These are phyloP conservation scores for Vitis cinerea DNA, from an alignment of 164 flowering plant genomes.

Conservation along the genomic window DNA sequence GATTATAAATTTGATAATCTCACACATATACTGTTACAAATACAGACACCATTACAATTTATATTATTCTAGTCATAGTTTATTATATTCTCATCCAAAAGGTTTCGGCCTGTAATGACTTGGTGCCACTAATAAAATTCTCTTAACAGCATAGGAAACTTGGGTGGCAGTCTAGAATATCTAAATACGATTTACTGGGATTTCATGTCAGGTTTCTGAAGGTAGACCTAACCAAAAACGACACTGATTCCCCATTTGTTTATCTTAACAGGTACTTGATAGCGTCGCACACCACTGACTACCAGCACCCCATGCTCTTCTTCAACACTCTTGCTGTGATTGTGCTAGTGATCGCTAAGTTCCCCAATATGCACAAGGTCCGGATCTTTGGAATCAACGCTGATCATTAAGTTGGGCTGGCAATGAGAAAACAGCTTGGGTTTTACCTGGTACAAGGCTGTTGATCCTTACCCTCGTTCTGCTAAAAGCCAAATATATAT, in stretches of 20 bases:
- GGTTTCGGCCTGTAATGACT: too few relatives aligned
- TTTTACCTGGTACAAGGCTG: constrained; percentile 12
- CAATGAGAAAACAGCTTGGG: constrained; percentile 2
- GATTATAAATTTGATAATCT: too few relatives aligned
- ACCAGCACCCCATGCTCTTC: constrained; percentile 74
- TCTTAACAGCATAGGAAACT: too few relatives aligned
- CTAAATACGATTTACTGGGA: background rate
- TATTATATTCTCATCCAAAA: too few relatives aligned
- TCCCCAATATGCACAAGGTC: constrained; percentile 88
- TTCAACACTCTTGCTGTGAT: constrained; percentile 71
- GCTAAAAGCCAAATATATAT: constrained; percentile 8
- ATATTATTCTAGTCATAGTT: too few relatives aligned
- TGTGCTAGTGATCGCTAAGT: constrained; percentile 74
- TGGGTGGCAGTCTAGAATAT: too few relatives aligned
- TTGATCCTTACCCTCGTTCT: constrained; percentile 12
- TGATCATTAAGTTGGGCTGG: constrained; percentile 33
- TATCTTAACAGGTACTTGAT: constrained; percentile 62
- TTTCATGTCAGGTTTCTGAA: background rate
- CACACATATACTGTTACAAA: too few relatives aligned
- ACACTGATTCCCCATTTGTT: background rate
- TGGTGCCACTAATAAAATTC: too few relatives aligned
- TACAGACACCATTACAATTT: too few relatives aligned
- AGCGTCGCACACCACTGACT: constrained; percentile 85
- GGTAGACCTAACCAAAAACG: background rate
- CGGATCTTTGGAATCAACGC: constrained; percentile 70